phyloP scores from a whole-genome alignment of 805 yeast genomes.

The Yamadazyma sp. region DNA sequence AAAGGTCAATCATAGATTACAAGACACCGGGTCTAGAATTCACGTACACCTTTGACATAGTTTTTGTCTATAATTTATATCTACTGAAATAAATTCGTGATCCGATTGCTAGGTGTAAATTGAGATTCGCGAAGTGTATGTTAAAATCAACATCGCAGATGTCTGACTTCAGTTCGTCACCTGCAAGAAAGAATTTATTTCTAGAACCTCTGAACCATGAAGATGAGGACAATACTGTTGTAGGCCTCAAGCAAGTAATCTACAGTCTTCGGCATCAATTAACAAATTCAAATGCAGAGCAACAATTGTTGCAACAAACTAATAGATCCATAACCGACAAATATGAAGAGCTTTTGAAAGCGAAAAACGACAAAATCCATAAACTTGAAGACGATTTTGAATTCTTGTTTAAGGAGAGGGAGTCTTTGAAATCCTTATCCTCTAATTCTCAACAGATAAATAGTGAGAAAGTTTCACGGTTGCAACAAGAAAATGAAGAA shows the following conservation, averaged over 20 bases:
- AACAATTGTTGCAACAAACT: slow-evolving; percentile 29
- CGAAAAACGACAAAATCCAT: slow-evolving; percentile 33
- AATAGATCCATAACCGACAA: slow-evolving; percentile 23
- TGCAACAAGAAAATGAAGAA: slow-evolving; percentile 19
- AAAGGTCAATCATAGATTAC: neutral
- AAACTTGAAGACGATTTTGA: slow-evolving; percentile 37
- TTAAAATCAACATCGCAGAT: slow-evolving; percentile 3
- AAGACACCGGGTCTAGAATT: neutral
- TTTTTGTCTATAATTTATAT: neutral
- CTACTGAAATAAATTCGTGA: neutral
- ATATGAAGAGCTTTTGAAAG: slow-evolving; percentile 28
- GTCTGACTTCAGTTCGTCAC: slow-evolving; percentile 9
- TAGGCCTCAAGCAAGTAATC: slow-evolving; percentile 19
- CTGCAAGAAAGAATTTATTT: slow-evolving; percentile 1
- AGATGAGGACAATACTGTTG: slow-evolving; percentile 9
- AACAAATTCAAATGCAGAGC: slow-evolving; percentile 32
- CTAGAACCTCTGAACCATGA: neutral
- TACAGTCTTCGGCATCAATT: slow-evolving; percentile 35
- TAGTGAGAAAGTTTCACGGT: slow-evolving; percentile 18
- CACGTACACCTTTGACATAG: slow-evolving; percentile 51
- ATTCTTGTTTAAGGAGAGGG: slow-evolving; percentile 34
- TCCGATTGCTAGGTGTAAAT: slow-evolving; percentile 2
- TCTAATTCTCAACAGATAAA: slow-evolving; percentile 31
- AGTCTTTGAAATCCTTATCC: slow-evolving; percentile 30
- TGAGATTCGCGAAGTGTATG: slow-evolving; percentile 3